A percentile compares a stretch with the other conserved stretches of the same genome.
Evolutionary conservation across 2,329 filamentous ascomycete species (phyloP).

Genomic region (Talaromyces albobiverticillius): DNA sequence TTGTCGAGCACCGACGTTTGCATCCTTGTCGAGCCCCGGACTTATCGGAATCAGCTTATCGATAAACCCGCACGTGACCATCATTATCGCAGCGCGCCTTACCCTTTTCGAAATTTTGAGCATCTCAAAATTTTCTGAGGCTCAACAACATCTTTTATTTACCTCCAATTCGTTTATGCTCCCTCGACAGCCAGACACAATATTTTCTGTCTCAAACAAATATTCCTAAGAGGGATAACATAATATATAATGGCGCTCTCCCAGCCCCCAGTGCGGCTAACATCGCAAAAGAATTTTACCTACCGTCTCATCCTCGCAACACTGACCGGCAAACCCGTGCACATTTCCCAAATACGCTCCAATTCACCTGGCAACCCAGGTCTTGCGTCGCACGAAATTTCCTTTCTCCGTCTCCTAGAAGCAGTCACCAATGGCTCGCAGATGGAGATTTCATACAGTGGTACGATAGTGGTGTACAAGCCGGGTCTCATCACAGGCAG

Average conservation of each 20-base stretch:
- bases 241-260: background rate
- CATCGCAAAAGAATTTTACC: conserved; percentile 76
- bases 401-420: conserved; percentile 91
- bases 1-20: too few relatives aligned
- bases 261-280: conserved; percentile 64
- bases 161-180: too few relatives aligned
- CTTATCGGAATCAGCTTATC: background rate
- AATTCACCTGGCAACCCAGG: conserved; percentile 82
- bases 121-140: conserved; percentile 3
- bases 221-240: background rate
- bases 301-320: conserved; percentile 86
- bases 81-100: background rate
- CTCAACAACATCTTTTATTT: background rate
- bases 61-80: conserved; percentile 5
- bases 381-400: conserved; percentile 88
- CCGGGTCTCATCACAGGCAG: conserved; percentile 90
- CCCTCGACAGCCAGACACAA: too few relatives aligned
- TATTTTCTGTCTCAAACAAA: too few relatives aligned
- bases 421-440: conserved; percentile 90
- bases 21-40: background rate
- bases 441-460: conserved; percentile 94
- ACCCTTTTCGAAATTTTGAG: conserved; percentile 4
- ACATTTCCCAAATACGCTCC: conserved; percentile 91
- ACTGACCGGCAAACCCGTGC: conserved; percentile 81
- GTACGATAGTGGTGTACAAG: conserved; percentile 87